These are phyloP conservation scores for Pseudonectria buxi DNA, from an alignment of 2,329 filamentous ascomycete species.

Conservation along the genomic window DNA sequence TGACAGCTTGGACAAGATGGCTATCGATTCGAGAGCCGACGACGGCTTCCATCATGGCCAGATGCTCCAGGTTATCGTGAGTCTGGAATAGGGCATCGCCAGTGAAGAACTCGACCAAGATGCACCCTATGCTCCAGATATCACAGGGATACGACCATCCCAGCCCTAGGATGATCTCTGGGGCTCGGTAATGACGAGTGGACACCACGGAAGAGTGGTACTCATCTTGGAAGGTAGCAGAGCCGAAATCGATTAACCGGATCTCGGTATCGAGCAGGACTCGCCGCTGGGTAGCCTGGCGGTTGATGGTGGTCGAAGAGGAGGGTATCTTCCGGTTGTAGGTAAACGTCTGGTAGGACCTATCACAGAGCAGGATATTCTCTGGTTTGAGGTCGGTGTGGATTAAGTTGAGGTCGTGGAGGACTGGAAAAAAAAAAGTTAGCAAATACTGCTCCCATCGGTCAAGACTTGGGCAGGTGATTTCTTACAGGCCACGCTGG, in stretches of 20 bases:
- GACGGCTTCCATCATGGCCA: constrained; percentile 71
- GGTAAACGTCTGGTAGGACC: constrained; percentile 61
- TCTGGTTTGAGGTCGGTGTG: constrained; percentile 76
- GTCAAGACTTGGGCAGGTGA: neutral
- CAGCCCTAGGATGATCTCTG: constrained; percentile 63
- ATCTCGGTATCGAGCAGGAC: constrained; percentile 65
- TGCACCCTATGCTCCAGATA: constrained; percentile 69
- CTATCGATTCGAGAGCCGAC: constrained; percentile 53
- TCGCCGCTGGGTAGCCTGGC: constrained; percentile 56
- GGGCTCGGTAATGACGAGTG: constrained; percentile 62
- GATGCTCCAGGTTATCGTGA: constrained; percentile 64
- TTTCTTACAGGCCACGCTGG: constrained; percentile 90
- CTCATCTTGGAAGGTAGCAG: constrained; percentile 65
- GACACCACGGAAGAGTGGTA: constrained; percentile 67
- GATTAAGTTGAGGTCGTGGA: constrained; percentile 95
- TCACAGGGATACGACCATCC: constrained; percentile 68
- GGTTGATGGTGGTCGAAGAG: constrained; percentile 52
- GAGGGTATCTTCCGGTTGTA: constrained; percentile 65
- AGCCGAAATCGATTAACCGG: constrained; percentile 64
- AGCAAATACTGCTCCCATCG: constrained; percentile 3
- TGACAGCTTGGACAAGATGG: constrained; percentile 44
- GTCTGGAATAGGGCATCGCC: constrained; percentile 67
- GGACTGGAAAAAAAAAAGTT: constrained; percentile 46
- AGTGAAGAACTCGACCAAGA: constrained; percentile 65
- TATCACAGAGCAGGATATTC: constrained; percentile 62